Evolutionary conservation across 352 stramenopile species (phyloP), one percentile per base, ranked within the genome.

Genomic region (Phytophthora syringae): DNA sequence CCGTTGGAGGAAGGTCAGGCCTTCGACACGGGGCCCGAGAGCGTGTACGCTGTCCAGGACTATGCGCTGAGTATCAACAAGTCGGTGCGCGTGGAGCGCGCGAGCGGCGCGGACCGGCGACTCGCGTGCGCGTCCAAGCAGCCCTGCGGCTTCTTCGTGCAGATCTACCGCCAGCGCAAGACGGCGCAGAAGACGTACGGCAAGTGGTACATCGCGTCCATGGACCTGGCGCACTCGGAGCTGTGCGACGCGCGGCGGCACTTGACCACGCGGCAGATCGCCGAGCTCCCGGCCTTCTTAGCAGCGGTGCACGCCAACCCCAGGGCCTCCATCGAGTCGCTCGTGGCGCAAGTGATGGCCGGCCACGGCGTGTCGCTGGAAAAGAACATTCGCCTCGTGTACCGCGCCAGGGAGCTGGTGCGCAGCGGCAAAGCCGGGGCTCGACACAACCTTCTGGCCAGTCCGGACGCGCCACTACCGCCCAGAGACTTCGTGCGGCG

Each of bases 121-220:
- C 25, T 79, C 25, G 54, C 61, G 42, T 76, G 66, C 40, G 45
- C 61, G 43, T 73, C 57, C 12, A 43, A 67, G 25, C 30, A 42
- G 34, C 45, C 40, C 6, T 79, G 70, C 22, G 54, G 15, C 25
- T 76, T 79, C 52, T 72, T 68, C 54, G 61, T 73, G 47, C 70
- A 79, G 50, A 64, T 75, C 36, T 76, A 79, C 40, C 42, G 65
- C 5, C 58, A 77, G 60, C 70, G 65, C n/a, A n/a, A n/a, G 32
- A 58, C 65, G 45, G 45, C 57, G 27, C 45, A 63, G 59, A 61
- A 64, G 45, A 69, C 50, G 12, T 72, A 72, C 36, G 67, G 66
- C 42, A 67, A 74, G 47, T 79, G 67, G 71, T 79, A 73, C 50
- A 67, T 79, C 32, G 65, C 62, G 44, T 74, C 57, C 21, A 48